Percentiles rank a stretch among this genome's conserved stretches.
These are phyloP conservation scores for Pseudogymnoascus sp. DNA, from an alignment of 2,329 filamentous ascomycete genomes.

Conservation along the genomic window DNA sequence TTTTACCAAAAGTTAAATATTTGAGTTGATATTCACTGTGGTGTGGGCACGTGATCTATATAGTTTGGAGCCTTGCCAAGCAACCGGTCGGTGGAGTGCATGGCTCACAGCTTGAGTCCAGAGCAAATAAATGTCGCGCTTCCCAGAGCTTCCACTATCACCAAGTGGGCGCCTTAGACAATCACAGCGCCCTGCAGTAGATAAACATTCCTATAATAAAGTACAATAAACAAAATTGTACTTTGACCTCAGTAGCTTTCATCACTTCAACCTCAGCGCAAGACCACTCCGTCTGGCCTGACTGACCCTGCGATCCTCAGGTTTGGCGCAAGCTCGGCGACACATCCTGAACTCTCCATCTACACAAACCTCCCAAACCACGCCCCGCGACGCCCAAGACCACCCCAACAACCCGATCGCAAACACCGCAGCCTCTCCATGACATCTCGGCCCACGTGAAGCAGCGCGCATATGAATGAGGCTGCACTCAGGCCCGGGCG, in stretches of 20 bases:
- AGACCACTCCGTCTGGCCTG: background rate
- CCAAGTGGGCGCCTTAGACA: background rate
- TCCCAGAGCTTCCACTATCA: constrained; percentile 2
- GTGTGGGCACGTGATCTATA: background rate
- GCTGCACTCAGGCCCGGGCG: background rate
- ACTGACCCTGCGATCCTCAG: constrained; percentile 6
- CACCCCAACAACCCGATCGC: background rate
- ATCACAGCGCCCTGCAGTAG: constrained; percentile 3
- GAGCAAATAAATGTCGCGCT: constrained; percentile 6
- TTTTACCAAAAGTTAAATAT: background rate
- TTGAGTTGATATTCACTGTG: background rate
- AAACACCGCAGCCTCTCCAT: background rate
- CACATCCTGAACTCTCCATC: background rate
- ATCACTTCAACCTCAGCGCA: background rate
- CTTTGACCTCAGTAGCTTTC: constrained; percentile 2
- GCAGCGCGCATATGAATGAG: constrained; percentile 7
- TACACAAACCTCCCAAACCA: background rate
- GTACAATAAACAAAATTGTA: background rate
- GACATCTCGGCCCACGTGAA: background rate
- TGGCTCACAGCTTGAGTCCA: constrained; percentile 1
- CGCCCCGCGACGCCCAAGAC: constrained; percentile 6
- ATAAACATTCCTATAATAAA: constrained; percentile 5
- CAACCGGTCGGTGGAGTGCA: background rate
- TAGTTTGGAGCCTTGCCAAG: background rate
- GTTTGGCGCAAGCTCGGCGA: constrained; percentile 6